These are phyloP conservation scores for Melaleuca quinquenervia DNA, from an alignment of 345 rosid species.

Conservation along the genomic window DNA sequence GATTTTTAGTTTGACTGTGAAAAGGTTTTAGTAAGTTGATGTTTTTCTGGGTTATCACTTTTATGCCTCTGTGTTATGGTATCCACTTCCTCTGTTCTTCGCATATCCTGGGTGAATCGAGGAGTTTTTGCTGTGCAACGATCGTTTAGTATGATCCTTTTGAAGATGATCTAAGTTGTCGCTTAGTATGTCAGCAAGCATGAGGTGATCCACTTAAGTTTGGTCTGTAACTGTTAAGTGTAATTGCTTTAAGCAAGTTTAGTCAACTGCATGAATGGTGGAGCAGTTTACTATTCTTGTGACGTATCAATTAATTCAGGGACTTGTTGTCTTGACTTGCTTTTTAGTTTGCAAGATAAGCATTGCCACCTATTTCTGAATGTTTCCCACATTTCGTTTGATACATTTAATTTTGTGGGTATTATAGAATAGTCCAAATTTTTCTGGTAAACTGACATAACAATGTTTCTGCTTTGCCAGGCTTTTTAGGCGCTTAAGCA, in stretches of 20 bases:
- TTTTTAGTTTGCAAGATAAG: background rate
- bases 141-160: background rate
- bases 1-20: background rate
- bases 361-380: background rate
- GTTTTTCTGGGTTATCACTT: conserved; percentile 1
- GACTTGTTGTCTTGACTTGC: background rate
- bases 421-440: background rate
- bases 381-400: background rate
- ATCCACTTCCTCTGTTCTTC: background rate
- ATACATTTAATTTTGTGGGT: background rate
- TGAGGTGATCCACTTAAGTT: background rate
- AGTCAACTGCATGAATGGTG: background rate
- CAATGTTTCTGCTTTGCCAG: background rate
- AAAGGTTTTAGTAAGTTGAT: background rate
- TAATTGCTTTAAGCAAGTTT: background rate
- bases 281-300: background rate
- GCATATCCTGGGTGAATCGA: background rate
- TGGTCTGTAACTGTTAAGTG: background rate
- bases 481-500: background rate
- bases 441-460: background rate
- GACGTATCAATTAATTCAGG: background rate
- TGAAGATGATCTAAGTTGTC: background rate
- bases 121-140: background rate
- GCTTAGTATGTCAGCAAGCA: background rate
- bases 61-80: background rate